phyloP scores from a whole-genome alignment of 2,329 filamentous ascomycete genomes.

The Talaromyces sp. region DNA sequence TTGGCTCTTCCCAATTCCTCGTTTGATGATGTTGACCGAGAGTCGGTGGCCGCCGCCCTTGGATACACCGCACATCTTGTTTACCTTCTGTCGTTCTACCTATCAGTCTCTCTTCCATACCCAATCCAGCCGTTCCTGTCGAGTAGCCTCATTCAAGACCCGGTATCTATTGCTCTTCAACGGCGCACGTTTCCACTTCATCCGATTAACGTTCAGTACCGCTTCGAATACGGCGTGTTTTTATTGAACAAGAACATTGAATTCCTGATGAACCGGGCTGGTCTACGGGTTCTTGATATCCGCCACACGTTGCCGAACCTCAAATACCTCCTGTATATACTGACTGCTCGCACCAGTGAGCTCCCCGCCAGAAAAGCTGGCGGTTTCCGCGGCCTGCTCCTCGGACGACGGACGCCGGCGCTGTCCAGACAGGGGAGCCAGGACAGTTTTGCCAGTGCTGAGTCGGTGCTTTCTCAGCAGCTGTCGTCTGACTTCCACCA shows the following conservation, averaged over 20 bases:
- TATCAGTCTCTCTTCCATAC: slow-evolving; percentile 74
- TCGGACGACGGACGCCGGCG: slow-evolving; percentile 31
- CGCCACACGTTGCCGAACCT: slow-evolving; percentile 89
- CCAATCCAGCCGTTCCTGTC: slow-evolving; percentile 69
- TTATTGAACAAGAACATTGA: slow-evolving; percentile 96
- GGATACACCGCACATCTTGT: slow-evolving; percentile 74
- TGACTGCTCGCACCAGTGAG: slow-evolving; percentile 69
- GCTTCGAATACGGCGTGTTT: slow-evolving; percentile 95
- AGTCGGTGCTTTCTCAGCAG: slow-evolving; percentile 20
- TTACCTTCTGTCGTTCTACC: slow-evolving; percentile 73
- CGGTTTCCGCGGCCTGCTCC: slow-evolving; percentile 45
- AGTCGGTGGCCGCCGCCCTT: slow-evolving; percentile 72
- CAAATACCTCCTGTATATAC: slow-evolving; percentile 86
- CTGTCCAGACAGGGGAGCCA: slow-evolving; percentile 35
- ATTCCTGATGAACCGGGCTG: slow-evolving; percentile 58
- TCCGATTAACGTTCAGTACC: slow-evolving; percentile 68
- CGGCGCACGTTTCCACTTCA: slow-evolving; percentile 78
- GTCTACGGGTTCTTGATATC: slow-evolving; percentile 78
- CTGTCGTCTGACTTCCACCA: slow-evolving; percentile 8
- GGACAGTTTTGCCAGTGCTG: slow-evolving; percentile 33
- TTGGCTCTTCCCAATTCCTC: slow-evolving; percentile 74
- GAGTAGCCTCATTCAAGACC: slow-evolving; percentile 68
- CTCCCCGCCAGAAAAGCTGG: slow-evolving; percentile 53
- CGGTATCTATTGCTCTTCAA: slow-evolving; percentile 53
- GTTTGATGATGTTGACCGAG: slow-evolving; percentile 63